These are phyloP conservation scores for Mycena polygramma DNA, from an alignment of 768 basidiomycete genomes.

Conservation along the genomic window DNA sequence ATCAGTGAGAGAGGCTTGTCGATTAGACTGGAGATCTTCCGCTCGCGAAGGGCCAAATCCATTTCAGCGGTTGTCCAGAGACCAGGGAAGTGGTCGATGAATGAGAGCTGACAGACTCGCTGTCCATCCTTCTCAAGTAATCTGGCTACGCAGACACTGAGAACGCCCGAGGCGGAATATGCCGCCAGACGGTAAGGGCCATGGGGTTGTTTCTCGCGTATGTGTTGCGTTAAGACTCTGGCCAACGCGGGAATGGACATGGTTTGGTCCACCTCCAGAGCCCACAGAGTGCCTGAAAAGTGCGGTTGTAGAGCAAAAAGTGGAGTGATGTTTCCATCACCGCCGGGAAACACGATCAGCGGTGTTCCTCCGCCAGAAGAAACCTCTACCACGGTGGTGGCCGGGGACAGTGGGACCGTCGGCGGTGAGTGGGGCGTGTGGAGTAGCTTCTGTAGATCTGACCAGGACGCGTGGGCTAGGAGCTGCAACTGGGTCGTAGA, in stretches of 20 bases:
- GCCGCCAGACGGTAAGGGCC: slow-evolving; percentile 19
- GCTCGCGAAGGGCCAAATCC: too few species aligned
- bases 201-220: slow-evolving; percentile 7
- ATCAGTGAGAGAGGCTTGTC: too few species aligned
- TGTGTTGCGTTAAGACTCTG: not conserved
- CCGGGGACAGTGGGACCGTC: too few species aligned
- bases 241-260: not conserved
- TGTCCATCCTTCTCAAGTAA: slow-evolving; percentile 7
- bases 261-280: not conserved
- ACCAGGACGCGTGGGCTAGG: not conserved
- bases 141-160: slow-evolving; percentile 6
- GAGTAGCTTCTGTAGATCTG: not conserved
- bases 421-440: too few species aligned
- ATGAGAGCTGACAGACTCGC: slow-evolving; percentile 5
- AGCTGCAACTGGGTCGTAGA: not conserved
- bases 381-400: slow-evolving; percentile 14
- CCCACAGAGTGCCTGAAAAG: slow-evolving; percentile 17
- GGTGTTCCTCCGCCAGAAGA: not conserved
- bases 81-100: slow-evolving; percentile 14
- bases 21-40: too few species aligned
- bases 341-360: slow-evolving; percentile 16
- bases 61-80: not conserved
- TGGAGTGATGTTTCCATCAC: not conserved
- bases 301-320: not conserved
- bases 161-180: slow-evolving; percentile 2